A percentile compares a stretch with the other conserved stretches of the same genome.
Conservation (phyloP, 495 filamentous ascomycete genomes). For the Penicillium waksmanii region DNA sequence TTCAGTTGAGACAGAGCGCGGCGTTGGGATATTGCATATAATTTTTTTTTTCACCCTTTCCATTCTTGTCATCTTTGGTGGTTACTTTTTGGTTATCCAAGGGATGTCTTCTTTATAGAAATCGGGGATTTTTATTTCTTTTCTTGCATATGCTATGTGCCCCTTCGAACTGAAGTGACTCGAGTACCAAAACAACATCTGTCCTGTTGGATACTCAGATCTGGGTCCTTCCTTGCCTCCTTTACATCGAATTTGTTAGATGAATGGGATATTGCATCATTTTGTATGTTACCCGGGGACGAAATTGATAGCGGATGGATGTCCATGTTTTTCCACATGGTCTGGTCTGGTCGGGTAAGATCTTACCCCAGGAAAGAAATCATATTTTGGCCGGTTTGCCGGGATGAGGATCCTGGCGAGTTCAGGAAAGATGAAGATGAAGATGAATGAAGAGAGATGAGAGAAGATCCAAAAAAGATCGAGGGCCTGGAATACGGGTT, state of each 20-base stretch:
- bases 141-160: neutral
- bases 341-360: neutral
- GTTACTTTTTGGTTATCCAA: neutral
- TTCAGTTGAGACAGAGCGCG: neutral
- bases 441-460: neutral
- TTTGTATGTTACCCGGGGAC: no score
- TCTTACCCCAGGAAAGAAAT: neutral
- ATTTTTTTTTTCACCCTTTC: neutral
- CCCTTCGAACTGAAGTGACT: neutral
- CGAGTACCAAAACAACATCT: neutral
- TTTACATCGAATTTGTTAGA: no score
- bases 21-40: conserved; percentile 2
- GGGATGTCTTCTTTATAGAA: no score
- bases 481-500: conserved; percentile 1
- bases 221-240: no score
- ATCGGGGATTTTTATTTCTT: neutral
- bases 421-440: neutral
- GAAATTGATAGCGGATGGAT: no score
- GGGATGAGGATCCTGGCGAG: neutral
- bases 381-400: neutral
- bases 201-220: neutral
- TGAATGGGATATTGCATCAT: no score
- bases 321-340: neutral
- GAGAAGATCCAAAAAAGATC: neutral
- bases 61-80: no score